Evolutionary conservation across 2,329 filamentous ascomycete species (phyloP).

Genomic region (Fusarium citri): DNA sequence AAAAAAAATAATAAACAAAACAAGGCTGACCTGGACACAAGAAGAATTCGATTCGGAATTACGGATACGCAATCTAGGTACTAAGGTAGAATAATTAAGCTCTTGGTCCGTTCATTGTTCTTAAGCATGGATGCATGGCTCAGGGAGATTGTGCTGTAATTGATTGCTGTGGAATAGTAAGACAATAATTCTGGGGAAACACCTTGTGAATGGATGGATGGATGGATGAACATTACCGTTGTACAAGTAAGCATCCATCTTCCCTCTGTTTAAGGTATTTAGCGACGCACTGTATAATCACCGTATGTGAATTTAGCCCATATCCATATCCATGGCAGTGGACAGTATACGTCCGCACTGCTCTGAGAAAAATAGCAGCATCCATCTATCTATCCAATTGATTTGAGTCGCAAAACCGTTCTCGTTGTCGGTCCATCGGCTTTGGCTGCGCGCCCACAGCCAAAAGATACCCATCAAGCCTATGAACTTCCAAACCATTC

Average conservation of each 20-base stretch:
- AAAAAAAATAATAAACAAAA: not conserved
- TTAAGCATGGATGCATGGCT: not conserved
- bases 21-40: not conserved
- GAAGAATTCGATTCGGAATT: not conserved
- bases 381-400: too few relatives aligned
- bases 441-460: slow-evolving; percentile 5
- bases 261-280: not conserved
- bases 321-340: not conserved
- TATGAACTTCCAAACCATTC: slow-evolving; percentile 12
- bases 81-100: slow-evolving; percentile 15
- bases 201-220: not conserved
- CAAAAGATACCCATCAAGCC: not conserved
- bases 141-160: slow-evolving; percentile 12
- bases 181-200: slow-evolving; percentile 18
- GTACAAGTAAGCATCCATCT: not conserved
- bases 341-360: not conserved
- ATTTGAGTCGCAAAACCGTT: slow-evolving; percentile 6
- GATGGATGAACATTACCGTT: not conserved
- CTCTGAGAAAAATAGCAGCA: not conserved
- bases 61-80: not conserved
- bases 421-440: not conserved
- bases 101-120: slow-evolving; percentile 20
- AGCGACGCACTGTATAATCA: slow-evolving; percentile 32
- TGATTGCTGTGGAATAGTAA: slow-evolving; percentile 7
- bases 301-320: not conserved